These are phyloP conservation scores for Fusarium sp. DNA, from an alignment of 2,329 filamentous ascomycete species.

Conservation along the genomic window DNA sequence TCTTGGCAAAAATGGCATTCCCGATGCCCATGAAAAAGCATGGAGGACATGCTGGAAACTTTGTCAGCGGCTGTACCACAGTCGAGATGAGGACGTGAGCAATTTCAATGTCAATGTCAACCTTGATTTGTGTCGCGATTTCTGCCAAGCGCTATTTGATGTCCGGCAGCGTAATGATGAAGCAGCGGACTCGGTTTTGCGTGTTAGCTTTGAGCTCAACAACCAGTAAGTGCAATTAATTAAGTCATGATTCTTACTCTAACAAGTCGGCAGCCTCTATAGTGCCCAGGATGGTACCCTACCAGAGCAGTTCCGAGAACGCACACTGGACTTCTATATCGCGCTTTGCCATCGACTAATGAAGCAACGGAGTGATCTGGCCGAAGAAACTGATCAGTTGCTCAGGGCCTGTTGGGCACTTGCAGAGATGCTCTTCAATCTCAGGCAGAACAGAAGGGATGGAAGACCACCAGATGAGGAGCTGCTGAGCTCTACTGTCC, in stretches of 20 bases:
- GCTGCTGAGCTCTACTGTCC: conserved; percentile 83
- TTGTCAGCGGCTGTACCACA: conserved; percentile 88
- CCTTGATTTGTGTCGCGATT: conserved; percentile 87
- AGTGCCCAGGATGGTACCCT: conserved; percentile 84
- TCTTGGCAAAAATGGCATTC: conserved; percentile 76
- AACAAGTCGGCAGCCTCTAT: conserved; percentile 67
- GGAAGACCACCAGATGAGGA: conserved; percentile 80
- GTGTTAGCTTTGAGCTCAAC: conserved; percentile 94
- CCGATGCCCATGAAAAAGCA: conserved; percentile 82
- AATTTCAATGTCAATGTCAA: conserved; percentile 75
- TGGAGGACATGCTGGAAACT: conserved; percentile 96
- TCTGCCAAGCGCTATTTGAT: conserved; percentile 91
- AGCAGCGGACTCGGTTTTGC: conserved; percentile 81
- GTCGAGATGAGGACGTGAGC: conserved; percentile 74
- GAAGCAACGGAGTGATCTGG: conserved; percentile 84
- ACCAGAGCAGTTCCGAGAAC: conserved; percentile 85
- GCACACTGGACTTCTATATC: conserved; percentile 93
- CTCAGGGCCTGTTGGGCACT: conserved; percentile 88
- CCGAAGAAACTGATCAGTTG: conserved; percentile 83
- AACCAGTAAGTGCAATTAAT: conserved; percentile 71
- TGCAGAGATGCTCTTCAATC: conserved; percentile 90
- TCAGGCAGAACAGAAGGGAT: conserved; percentile 82
- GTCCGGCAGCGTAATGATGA: conserved; percentile 81
- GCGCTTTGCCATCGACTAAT: conserved; percentile 94
- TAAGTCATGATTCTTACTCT: conserved; percentile 28